These are phyloP conservation scores for Fomitopsis pulvina DNA, from an alignment of 768 basidiomycete genomes.

Conservation along the genomic window DNA sequence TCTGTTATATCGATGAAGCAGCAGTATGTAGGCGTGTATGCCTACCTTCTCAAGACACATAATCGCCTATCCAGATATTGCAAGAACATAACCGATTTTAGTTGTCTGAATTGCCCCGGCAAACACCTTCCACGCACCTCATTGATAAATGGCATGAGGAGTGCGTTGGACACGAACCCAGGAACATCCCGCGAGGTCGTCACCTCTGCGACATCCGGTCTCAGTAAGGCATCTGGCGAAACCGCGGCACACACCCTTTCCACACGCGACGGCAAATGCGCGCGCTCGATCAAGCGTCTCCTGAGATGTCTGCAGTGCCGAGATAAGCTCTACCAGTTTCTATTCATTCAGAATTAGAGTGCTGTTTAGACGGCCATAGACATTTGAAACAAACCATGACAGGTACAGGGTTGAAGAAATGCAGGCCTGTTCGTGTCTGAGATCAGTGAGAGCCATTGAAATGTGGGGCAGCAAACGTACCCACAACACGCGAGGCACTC, in stretches of 20 bases:
- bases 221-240: not conserved
- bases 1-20: not conserved
- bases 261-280: constrained; percentile 80
- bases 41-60: constrained; percentile 85
- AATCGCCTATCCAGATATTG: constrained; percentile 53
- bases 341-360: constrained; percentile 4
- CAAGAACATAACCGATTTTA: too few species aligned
- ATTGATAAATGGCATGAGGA: constrained; percentile 96
- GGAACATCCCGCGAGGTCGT: constrained; percentile 89
- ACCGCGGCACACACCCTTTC: constrained; percentile 57
- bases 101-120: too few species aligned
- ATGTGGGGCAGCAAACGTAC: constrained; percentile 32
- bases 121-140: constrained; percentile 45
- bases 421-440: constrained; percentile 47
- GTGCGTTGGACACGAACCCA: constrained; percentile 91
- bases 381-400: constrained; percentile 63
- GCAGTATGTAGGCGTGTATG: not conserved
- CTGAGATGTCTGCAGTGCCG: constrained; percentile 83
- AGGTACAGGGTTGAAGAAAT: constrained; percentile 97
- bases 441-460: not conserved
- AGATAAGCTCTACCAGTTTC: constrained; percentile 95
- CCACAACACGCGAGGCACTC: constrained; percentile 74
- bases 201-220: constrained; percentile 51
- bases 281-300: constrained; percentile 72
- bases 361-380: not conserved